phyloP scores from a whole-genome alignment of 495 filamentous ascomycete genomes.

The Aspergillus panamensis region DNA sequence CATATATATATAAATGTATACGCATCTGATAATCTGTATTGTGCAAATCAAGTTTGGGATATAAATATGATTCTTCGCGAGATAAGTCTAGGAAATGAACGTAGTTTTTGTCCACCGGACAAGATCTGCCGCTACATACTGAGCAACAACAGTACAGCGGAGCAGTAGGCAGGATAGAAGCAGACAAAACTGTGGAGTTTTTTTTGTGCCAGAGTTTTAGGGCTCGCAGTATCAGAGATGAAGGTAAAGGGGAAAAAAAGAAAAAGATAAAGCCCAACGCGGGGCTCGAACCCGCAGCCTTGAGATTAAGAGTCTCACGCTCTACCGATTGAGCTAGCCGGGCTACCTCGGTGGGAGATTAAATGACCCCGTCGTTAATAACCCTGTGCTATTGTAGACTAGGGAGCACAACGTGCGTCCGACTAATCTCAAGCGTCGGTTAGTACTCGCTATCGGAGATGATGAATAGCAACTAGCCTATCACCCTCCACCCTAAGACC shows the following conservation, averaged over 20 bases:
- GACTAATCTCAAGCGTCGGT: not conserved
- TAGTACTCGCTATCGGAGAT: not conserved
- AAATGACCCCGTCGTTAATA: not conserved
- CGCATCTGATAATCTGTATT: no score
- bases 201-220: no score
- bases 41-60: no score
- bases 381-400: not conserved
- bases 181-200: no score
- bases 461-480: not conserved
- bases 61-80: no score
- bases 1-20: no score
- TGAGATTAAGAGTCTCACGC: conserved; percentile 60
- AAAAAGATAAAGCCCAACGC: conserved; percentile 43
- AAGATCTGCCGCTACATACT: no score
- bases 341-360: not conserved
- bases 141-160: no score
- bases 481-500: not conserved
- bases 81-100: no score
- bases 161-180: no score
- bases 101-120: no score
- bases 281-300: conserved; percentile 57
- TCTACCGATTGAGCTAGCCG: conserved; percentile 57
- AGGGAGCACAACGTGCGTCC: not conserved
- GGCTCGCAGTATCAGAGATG: no score
- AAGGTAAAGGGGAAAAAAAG: not conserved